Evolutionary conservation across 306 rosid genomes (phyloP).

Genomic region (Clitoria ternatea): DNA sequence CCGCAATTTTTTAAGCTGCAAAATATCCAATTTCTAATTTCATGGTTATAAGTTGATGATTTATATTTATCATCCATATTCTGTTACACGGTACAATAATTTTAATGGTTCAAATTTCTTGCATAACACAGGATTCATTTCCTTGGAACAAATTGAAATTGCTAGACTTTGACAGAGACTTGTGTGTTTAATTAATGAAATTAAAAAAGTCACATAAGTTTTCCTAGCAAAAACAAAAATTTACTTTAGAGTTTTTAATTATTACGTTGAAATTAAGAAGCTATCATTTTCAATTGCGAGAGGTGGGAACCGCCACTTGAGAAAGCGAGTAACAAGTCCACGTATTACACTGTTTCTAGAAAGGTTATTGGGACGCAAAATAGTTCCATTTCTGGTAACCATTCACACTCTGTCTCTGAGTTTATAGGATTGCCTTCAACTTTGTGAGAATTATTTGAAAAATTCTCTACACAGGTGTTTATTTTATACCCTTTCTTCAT

Average conservation of each 20-base stretch:
- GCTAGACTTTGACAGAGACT: not conserved
- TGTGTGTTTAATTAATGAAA: not conserved
- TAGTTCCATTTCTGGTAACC: constrained; percentile 10
- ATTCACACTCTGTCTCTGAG: constrained; percentile 27
- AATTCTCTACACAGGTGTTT: not conserved
- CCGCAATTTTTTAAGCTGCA: too few species aligned
- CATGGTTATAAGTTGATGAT: not conserved
- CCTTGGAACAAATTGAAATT: not conserved
- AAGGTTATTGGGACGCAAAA: not conserved
- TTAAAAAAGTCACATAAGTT: not conserved
- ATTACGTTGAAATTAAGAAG: constrained; percentile 18
- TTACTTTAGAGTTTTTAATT: constrained; percentile 3
- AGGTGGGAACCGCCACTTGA: constrained; percentile 10
- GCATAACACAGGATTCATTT: not conserved
- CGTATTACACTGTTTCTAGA: constrained; percentile 16
- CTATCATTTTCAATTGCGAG: constrained; percentile 5
- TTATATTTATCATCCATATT: not conserved
- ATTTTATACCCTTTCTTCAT: constrained; percentile 18
- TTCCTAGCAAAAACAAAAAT: not conserved
- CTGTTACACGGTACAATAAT: not conserved
- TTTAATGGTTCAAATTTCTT: not conserved
- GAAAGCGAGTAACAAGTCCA: not conserved
- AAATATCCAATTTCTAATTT: not conserved
- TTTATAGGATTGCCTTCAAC: constrained; percentile 21
- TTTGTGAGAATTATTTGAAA: constrained; percentile 9